Percentiles rank a stretch among this genome's conserved stretches.
Evolutionary conservation across 73 alveolate species (phyloP).

Genomic region (Blepharisma japonicum): DNA sequence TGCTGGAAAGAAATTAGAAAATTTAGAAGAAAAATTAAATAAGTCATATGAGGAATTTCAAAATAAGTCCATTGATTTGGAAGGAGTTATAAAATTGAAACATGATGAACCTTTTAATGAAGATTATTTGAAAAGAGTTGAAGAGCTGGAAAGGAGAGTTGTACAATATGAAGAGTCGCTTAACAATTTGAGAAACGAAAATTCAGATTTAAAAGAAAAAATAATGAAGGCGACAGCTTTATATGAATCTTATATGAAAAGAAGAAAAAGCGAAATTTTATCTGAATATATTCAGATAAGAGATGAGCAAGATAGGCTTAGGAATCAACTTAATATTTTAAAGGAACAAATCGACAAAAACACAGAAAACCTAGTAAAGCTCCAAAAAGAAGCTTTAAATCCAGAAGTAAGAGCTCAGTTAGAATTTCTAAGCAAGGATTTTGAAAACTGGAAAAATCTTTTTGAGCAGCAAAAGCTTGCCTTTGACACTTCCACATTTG

Average conservation of each 20-base stretch:
- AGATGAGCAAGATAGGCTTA: conserved; percentile 4
- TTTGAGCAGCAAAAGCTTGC: no score
- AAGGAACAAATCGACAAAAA: no score
- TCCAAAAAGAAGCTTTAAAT: no score
- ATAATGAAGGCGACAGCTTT: not conserved
- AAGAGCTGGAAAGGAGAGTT: not conserved
- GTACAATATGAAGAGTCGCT: conserved; percentile 10
- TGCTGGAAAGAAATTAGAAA: not conserved
- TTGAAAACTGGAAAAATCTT: no score
- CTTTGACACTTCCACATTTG: no score
- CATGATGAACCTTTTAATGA: not conserved
- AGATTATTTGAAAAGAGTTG: not conserved
- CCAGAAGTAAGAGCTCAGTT: no score
- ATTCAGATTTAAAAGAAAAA: not conserved
- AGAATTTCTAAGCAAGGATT: no score
- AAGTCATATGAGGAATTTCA: not conserved
- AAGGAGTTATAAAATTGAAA: not conserved
- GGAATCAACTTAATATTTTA: not conserved
- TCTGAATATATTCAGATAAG: not conserved
- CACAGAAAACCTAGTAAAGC: no score
- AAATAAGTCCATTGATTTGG: not conserved
- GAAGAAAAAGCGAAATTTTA: not conserved
- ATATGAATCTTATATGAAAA: not conserved
- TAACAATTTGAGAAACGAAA: not conserved
- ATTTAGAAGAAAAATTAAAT: not conserved